Base-by-base conservation (phyloP, 495 filamentous ascomycete species). In the Cercophora samala region DNA sequence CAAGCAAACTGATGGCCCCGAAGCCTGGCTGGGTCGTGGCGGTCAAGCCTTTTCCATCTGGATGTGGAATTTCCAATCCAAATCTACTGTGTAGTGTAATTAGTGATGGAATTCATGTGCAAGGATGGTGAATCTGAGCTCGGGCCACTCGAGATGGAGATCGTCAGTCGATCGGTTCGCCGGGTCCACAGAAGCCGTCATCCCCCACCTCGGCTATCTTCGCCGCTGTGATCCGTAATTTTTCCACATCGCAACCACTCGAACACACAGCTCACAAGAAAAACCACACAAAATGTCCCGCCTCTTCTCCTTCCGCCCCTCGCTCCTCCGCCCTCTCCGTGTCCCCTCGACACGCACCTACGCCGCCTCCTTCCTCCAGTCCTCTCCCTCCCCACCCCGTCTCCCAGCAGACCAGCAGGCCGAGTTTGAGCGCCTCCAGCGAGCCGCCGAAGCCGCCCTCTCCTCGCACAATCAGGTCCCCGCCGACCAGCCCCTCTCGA, bases 331-430 rank as follows among this genome's bases (percentile, higher is more conserved):
- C 55, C 42, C 60, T 8, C 26, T 32, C 53, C 37, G 26, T 9
- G 32, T 56, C 18, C 37, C 61, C 24, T 51, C 64, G 13, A 46
- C 37, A 2, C 37, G 37, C 37, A 46, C n/a, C 25, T 55, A 60
- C 72, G 37, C 62, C 69, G 24, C 70, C 73, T 81, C 75, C 70
- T 78, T 72, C 71, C 76, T 79, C 73, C 67, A 78, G 67, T 59
- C 63, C 68, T 69, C 82, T 9, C 93, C 94, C 19, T 80, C 93
- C 5, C 94, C 94, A 8, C 93, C 91, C 0, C 89, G 90, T 17
- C 90, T 97, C 4, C 90, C 94, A 4, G 87, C 91, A 67, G 88
- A 90, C 78, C 90, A 97, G 71, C 94, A 98, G 81, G 91, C 92
- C 75, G 89, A 97, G 62, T 97, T 96, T 77, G 94, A 98, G 77